Evolutionary conservation across 345 rosid species (phyloP).

Genomic region (Odontarrhena argentea): DNA sequence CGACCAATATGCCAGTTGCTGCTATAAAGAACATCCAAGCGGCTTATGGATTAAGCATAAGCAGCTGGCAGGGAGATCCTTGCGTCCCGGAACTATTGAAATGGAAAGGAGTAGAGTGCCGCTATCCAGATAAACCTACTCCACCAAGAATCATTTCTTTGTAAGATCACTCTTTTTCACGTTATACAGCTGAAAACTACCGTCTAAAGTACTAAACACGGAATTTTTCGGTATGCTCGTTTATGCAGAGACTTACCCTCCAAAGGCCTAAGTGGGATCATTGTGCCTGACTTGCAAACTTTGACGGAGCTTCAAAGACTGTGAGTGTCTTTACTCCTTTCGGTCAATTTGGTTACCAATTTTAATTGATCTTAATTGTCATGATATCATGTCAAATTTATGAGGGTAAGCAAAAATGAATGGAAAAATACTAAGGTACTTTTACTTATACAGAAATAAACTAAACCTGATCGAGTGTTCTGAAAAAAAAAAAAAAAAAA

Average conservation of each 20-base stretch:
- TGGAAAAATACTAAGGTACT: too few relatives aligned
- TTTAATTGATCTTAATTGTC: too few relatives aligned
- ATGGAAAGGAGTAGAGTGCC: slow-evolving; percentile 39
- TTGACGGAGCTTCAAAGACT: slow-evolving; percentile 33
- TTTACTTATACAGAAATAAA: too few relatives aligned
- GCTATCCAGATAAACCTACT: slow-evolving; percentile 8
- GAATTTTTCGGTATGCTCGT: not conserved
- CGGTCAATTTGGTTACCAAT: too few relatives aligned
- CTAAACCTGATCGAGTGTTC: too few relatives aligned
- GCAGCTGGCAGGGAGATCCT: slow-evolving; percentile 55
- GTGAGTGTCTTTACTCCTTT: slow-evolving; percentile 34
- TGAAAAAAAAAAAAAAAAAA: too few relatives aligned
- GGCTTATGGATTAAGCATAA: slow-evolving; percentile 26
- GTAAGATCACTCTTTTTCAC: slow-evolving; percentile 35
- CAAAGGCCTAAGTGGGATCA: slow-evolving; percentile 33
- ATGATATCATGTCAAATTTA: too few relatives aligned
- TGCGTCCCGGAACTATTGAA: slow-evolving; percentile 25
- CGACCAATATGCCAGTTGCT: slow-evolving; percentile 25
- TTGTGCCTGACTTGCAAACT: slow-evolving; percentile 27
- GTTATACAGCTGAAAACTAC: too few relatives aligned
- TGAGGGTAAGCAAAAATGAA: too few relatives aligned
- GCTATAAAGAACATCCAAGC: slow-evolving; percentile 46
- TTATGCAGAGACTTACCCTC: slow-evolving; percentile 34
- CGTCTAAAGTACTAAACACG: too few relatives aligned
- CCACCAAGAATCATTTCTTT: slow-evolving; percentile 46